Conservation (phyloP, 495 filamentous ascomycete genomes). For the Achaetomiella virescens region DNA sequence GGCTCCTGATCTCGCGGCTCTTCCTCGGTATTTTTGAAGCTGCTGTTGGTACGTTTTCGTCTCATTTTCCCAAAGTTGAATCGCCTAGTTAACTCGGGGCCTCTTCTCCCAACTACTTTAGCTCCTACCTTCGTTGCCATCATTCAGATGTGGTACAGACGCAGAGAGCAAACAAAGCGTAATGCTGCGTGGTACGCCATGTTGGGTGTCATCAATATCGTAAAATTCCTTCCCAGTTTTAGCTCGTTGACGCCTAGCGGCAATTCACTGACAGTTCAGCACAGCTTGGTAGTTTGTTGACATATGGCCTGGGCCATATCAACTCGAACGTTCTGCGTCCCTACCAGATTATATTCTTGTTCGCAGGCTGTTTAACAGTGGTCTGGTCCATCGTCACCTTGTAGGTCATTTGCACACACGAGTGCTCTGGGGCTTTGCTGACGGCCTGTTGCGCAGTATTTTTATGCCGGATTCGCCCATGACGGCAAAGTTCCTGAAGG, state of each 20-base stretch:
- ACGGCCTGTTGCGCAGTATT: neutral
- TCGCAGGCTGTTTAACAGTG: neutral
- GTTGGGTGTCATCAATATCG: neutral
- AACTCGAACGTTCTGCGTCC: neutral
- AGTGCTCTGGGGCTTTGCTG: neutral
- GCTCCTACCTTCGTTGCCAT: neutral
- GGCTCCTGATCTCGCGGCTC: neutral
- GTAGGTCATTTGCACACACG: neutral
- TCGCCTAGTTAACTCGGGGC: neutral
- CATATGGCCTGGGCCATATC: neutral
- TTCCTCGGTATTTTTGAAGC: neutral
- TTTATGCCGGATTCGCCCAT: conserved; percentile 1
- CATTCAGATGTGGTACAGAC: conserved; percentile 1
- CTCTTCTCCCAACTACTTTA: neutral
- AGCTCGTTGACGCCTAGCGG: neutral
- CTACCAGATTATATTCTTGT: neutral
- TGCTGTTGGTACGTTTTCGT: neutral
- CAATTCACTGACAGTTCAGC: neutral
- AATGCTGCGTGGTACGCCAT: conserved; percentile 1
- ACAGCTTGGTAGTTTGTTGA: neutral
- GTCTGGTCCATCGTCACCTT: neutral
- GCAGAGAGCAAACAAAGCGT: neutral
- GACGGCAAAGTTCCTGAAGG: neutral
- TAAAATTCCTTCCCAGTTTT: neutral
- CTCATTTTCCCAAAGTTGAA: neutral